Base-by-base conservation (phyloP, 768 basidiomycete species). In the Lyophyllum atratum region DNA sequence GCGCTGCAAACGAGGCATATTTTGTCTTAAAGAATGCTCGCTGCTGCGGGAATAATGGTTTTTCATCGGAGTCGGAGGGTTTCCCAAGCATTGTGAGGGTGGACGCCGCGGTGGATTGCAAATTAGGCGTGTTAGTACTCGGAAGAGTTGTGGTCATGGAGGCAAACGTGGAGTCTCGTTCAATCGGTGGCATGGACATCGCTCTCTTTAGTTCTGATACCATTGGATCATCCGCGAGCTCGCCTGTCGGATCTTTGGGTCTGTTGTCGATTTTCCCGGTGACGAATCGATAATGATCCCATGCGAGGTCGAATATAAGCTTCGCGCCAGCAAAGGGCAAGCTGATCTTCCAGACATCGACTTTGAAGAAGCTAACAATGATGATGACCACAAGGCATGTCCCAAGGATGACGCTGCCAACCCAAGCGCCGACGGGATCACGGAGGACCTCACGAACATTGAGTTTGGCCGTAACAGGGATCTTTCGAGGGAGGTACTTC, bases 261-360 rank as follows among this genome's bases (percentile, higher is more conserved):
- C 19, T 33, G 5, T 21, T 44, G 45, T 31, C 28, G 54, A 56
- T 48, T 42, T 47, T 58, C 4, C 50, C 57, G 1, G 62, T 57
- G 33, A 28, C 47, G 43, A 56, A 77, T 26, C 80, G 76, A 64
- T 83, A 83, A 64, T 81, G 72, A 65, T 87, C 85, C 84, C 85
- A 83, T 50, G 67, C 67, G 25, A 83, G 42, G 67, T 98, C 95
- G 44, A 88, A 85, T 4, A 82, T 42, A 31, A 95, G 77, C 71
- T 94, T 95, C 45, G 84, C 71, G 0, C 80, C 68, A 0, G 93
- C 95, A 47, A 93, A 93, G 0, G 95, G 93, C 15, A 93, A 77
- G 4, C 85, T 90, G 46, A 97, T 89, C 72, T 81, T 85, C 90
- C 91, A 95, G 3, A 93, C 90, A 55, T 92, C 89, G n/a, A 92